These are phyloP conservation scores for Penicillium glabrum DNA, from an alignment of 2,329 filamentous ascomycete genomes.

Conservation along the genomic window DNA sequence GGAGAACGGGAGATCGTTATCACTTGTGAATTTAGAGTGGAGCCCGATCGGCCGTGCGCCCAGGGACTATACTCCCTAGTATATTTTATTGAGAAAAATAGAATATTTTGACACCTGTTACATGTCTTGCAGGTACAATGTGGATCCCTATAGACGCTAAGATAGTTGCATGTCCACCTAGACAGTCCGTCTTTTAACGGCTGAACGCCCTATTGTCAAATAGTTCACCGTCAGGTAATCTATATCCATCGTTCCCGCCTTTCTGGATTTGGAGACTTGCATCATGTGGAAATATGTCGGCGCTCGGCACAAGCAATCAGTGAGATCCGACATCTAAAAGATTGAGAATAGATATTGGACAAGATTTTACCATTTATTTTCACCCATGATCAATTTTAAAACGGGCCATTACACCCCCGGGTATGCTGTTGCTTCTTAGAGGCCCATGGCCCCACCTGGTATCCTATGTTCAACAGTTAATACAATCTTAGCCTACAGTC, in stretches of 20 bases:
- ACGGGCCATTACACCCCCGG: conserved; percentile 13
- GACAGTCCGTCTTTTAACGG: not conserved
- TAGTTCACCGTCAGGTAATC: not conserved
- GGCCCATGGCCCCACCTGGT: conserved; percentile 1
- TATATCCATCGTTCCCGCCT: no score
- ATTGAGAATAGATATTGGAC: not conserved
- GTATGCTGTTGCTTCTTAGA: conserved; percentile 1
- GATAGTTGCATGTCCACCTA: not conserved
- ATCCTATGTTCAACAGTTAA: not conserved
- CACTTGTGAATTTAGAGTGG: not conserved
- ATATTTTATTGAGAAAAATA: not conserved
- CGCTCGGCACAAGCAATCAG: not conserved
- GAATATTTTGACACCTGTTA: conserved; percentile 6
- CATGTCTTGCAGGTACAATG: conserved; percentile 14
- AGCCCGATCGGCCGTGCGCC: not conserved
- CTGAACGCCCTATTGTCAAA: not conserved
- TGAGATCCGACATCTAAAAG: not conserved
- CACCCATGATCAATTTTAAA: conserved; percentile 9
- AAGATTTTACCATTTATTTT: no score
- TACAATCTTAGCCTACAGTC: not conserved
- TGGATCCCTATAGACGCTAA: not conserved
- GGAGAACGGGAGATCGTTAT: not conserved
- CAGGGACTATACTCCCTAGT: not conserved
- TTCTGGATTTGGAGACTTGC: conserved; percentile 8
- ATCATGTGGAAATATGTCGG: conserved; percentile 1